A percentile compares a stretch with the other conserved stretches of the same genome.
Evolutionary conservation across 805 yeast genomes (phyloP).

Genomic region (Candida broadrunensis): DNA sequence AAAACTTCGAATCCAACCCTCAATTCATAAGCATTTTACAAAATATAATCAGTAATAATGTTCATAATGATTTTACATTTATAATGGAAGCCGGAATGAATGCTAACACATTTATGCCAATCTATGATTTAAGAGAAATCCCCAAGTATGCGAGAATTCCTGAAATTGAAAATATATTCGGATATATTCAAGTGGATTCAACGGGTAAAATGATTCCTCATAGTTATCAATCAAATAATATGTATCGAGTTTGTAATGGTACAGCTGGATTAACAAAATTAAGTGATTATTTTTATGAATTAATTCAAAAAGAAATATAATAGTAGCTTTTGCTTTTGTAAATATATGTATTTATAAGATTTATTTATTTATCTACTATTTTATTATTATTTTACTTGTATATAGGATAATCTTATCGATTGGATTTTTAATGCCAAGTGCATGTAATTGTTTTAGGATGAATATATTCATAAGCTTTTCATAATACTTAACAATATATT

Average conservation of each 20-base stretch:
- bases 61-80: constrained; percentile 49
- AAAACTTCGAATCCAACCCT: constrained; percentile 21
- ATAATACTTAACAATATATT: too few species aligned
- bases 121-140: constrained; percentile 64
- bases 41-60: constrained; percentile 15
- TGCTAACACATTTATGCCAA: constrained; percentile 58
- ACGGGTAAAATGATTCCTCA: constrained; percentile 53
- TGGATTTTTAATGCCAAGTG: too few species aligned
- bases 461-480: too few species aligned
- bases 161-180: constrained; percentile 66
- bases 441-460: too few species aligned
- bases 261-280: constrained; percentile 36
- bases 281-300: constrained; percentile 48
- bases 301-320: constrained; percentile 31
- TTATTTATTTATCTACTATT: too few species aligned
- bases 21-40: constrained; percentile 27
- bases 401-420: too few species aligned
- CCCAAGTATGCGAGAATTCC: constrained; percentile 68
- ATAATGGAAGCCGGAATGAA: constrained; percentile 54
- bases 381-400: too few species aligned
- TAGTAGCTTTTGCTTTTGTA: too few species aligned
- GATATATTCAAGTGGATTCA: constrained; percentile 60
- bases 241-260: constrained; percentile 52
- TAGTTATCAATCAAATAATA: constrained; percentile 54
- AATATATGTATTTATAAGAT: too few species aligned